phyloP scores from a whole-genome alignment of 352 stramenopile species.

The Globisporangium nagaii region DNA sequence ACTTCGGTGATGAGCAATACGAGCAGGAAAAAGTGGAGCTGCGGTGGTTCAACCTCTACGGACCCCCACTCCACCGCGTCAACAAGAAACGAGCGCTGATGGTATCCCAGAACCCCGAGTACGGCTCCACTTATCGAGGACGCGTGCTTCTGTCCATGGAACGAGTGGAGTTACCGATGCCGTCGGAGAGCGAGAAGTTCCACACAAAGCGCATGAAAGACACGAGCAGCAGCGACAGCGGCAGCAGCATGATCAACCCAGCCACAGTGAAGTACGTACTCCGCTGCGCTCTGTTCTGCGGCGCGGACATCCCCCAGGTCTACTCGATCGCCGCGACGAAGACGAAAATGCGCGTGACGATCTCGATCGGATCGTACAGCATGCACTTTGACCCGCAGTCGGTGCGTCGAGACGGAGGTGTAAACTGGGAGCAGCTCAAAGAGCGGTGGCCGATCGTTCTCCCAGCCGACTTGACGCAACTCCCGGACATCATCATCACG shows the following conservation, averaged over 20 bases:
- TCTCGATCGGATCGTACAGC: slow-evolving; percentile 40
- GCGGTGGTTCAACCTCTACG: slow-evolving; percentile 85
- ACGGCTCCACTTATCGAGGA: slow-evolving; percentile 77
- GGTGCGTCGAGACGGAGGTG: slow-evolving; percentile 36
- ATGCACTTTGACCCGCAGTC: slow-evolving; percentile 50
- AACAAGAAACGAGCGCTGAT: slow-evolving; percentile 48
- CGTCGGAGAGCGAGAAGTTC: slow-evolving; percentile 54
- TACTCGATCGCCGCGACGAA: slow-evolving; percentile 3
- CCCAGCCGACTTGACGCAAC: slow-evolving; percentile 58
- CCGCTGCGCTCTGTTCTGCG: slow-evolving; percentile 53
- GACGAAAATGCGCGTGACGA: slow-evolving; percentile 37
- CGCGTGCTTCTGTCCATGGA: slow-evolving; percentile 76
- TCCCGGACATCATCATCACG: slow-evolving; percentile 64
- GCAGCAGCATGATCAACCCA: slow-evolving; percentile 14
- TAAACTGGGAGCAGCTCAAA: slow-evolving; percentile 45
- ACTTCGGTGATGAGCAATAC: neutral
- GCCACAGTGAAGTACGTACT: slow-evolving; percentile 66
- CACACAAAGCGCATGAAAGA: slow-evolving; percentile 43
- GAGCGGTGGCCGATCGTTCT: slow-evolving; percentile 45
- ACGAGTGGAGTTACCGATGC: slow-evolving; percentile 30
- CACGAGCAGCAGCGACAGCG: slow-evolving; percentile 2
- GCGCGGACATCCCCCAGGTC: slow-evolving; percentile 38
- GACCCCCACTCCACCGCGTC: slow-evolving; percentile 50
- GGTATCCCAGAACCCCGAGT: slow-evolving; percentile 57
- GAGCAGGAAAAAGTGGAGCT: slow-evolving; percentile 20